Percentiles rank a stretch among this genome's conserved stretches.
These are phyloP conservation scores for Chrysoporthe puriensis DNA, from an alignment of 2,329 filamentous ascomycete species.

Conservation along the genomic window DNA sequence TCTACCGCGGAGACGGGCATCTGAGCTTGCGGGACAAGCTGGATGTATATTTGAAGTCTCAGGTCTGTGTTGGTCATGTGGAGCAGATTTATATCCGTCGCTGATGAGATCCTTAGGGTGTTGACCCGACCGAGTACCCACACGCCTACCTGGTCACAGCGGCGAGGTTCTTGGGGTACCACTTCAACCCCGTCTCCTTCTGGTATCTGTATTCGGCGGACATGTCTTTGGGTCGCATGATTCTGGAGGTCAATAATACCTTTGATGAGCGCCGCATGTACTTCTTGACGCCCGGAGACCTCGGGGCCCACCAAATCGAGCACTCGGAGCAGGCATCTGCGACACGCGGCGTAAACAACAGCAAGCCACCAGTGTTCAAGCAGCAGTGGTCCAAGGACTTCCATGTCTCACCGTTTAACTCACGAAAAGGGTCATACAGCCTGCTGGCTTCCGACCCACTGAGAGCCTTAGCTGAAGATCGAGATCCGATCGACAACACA, in stretches of 20 bases:
- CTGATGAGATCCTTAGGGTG: slow-evolving; percentile 46
- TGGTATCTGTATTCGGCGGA: slow-evolving; percentile 74
- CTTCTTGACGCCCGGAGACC: slow-evolving; percentile 50
- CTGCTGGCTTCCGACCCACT: slow-evolving; percentile 55
- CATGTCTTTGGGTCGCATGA: slow-evolving; percentile 63
- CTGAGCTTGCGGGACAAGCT: slow-evolving; percentile 67
- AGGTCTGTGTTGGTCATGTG: slow-evolving; percentile 48
- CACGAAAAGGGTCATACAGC: slow-evolving; percentile 58
- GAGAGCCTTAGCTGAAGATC: slow-evolving; percentile 41
- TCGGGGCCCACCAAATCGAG: slow-evolving; percentile 28
- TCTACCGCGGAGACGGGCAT: slow-evolving; percentile 56
- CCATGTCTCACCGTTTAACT: slow-evolving; percentile 77
- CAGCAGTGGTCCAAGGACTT: slow-evolving; percentile 71
- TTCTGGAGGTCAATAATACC: slow-evolving; percentile 77
- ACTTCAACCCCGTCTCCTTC: slow-evolving; percentile 77
- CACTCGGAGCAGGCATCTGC: not conserved
- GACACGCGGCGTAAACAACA: slow-evolving; percentile 4
- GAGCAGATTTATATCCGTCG: slow-evolving; percentile 1
- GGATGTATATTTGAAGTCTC: slow-evolving; percentile 57
- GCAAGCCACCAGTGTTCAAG: slow-evolving; percentile 43
- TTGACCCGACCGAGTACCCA: slow-evolving; percentile 64
- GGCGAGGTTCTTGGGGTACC: slow-evolving; percentile 69
- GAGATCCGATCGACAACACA: slow-evolving; percentile 57
- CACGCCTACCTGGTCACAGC: slow-evolving; percentile 74
- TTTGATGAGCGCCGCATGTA: slow-evolving; percentile 74